Conservation (phyloP, 768 basidiomycete genomes). For the Panaeolus papilionaceus region DNA sequence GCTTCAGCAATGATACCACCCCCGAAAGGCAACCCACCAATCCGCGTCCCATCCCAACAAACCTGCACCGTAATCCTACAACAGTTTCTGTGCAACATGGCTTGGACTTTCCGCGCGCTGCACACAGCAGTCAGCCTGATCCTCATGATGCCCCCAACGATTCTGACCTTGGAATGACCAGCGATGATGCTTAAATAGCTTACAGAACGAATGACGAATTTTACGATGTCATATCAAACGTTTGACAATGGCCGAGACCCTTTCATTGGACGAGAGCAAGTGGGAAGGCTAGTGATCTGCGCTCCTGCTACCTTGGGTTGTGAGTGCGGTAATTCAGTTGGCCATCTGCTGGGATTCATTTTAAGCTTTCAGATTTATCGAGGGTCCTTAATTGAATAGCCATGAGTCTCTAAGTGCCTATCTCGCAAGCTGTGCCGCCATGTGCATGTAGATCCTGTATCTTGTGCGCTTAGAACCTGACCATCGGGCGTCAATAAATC, state of each 20-base stretch:
- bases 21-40: background rate
- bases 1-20: background rate
- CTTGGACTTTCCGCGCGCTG: background rate
- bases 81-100: background rate
- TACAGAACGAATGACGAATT: no score
- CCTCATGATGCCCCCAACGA: background rate
- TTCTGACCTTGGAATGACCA: background rate
- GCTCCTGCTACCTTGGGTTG: background rate
- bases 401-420: background rate
- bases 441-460: background rate
- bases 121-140: background rate
- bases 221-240: no score
- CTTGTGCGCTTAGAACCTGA: background rate
- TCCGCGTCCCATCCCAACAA: background rate
- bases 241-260: no score
- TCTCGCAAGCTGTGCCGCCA: background rate
- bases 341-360: background rate
- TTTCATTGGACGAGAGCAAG: background rate
- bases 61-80: background rate
- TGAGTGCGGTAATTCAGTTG: background rate
- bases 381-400: background rate
- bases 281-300: conserved; percentile 1
- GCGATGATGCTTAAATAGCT: background rate
- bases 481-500: background rate
- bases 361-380: background rate